Percentiles rank a stretch among this genome's conserved stretches.
Evolutionary conservation across 305 asterid species (phyloP).

Genomic region (Withania somnifera): DNA sequence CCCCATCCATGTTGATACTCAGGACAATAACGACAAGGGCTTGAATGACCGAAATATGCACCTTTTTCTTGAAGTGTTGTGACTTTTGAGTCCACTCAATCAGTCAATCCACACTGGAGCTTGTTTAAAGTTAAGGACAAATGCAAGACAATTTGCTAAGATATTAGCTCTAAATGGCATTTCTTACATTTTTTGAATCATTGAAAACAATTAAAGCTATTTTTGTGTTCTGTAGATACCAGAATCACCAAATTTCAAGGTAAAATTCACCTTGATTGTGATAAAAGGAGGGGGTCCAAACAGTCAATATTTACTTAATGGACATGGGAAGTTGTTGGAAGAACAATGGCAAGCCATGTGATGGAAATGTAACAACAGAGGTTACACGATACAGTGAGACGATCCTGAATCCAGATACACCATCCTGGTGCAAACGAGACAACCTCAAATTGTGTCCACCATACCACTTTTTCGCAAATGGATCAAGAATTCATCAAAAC

Average conservation of each 20-base stretch:
- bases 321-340: constrained; percentile 88
- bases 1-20: background rate
- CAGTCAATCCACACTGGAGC: background rate
- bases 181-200: background rate
- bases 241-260: constrained; percentile 60
- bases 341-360: constrained; percentile 54
- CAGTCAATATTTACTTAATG: constrained; percentile 64
- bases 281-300: constrained; percentile 50
- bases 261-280: constrained; percentile 51
- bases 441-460: constrained; percentile 50
- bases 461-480: constrained; percentile 46
- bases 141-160: background rate
- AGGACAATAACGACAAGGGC: background rate
- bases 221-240: constrained; percentile 34
- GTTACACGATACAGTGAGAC: constrained; percentile 63
- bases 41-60: background rate
- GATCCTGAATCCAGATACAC: constrained; percentile 55
- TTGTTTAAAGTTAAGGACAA: background rate
- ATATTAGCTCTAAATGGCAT: background rate
- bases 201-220: background rate
- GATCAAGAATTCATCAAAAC: constrained; percentile 39
- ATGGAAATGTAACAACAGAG: constrained; percentile 55
- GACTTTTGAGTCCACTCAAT: background rate
- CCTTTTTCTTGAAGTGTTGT: background rate
- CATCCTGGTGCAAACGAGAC: constrained; percentile 42